Evolutionary conservation across 495 filamentous ascomycete genomes (phyloP).

Genomic region (Aspergillus olivimuriae): DNA sequence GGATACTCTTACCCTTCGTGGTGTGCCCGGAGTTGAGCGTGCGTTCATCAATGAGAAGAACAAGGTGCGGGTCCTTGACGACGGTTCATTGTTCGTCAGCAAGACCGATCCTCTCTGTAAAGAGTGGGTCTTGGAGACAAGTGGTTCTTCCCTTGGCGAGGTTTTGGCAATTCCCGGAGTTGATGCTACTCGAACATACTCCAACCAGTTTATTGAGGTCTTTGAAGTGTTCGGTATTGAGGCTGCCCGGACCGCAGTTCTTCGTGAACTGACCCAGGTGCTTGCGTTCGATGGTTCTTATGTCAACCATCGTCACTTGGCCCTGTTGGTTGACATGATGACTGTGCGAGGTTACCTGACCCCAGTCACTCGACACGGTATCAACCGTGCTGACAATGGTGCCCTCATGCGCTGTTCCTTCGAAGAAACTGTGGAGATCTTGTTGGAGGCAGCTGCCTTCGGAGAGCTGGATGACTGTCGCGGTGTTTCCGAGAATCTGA

Average conservation of each 20-base stretch:
- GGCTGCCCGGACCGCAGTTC: slow-evolving; percentile 75
- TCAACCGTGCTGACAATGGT: slow-evolving; percentile 96
- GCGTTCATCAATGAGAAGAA: slow-evolving; percentile 86
- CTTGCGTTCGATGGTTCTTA: slow-evolving; percentile 97
- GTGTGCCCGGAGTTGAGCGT: slow-evolving; percentile 78
- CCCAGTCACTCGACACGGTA: slow-evolving; percentile 95
- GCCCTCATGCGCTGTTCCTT: slow-evolving; percentile 99
- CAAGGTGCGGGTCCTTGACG: slow-evolving; percentile 52
- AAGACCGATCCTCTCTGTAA: slow-evolving; percentile 68
- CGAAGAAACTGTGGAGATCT: slow-evolving; percentile 97
- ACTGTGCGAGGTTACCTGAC: slow-evolving; percentile 88
- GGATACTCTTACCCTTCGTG: slow-evolving; percentile 82
- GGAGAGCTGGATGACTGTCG: slow-evolving; percentile 97
- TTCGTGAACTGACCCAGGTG: slow-evolving; percentile 83
- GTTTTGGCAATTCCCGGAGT: slow-evolving; percentile 85
- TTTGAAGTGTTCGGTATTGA: slow-evolving; percentile 95
- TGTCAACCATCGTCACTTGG: slow-evolving; percentile 96
- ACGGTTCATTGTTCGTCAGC: slow-evolving; percentile 61
- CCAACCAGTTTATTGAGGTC: slow-evolving; percentile 91
- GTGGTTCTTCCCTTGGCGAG: slow-evolving; percentile 73
- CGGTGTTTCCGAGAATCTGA: slow-evolving; percentile 97
- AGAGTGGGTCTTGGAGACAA: slow-evolving; percentile 94
- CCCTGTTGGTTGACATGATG: slow-evolving; percentile 97
- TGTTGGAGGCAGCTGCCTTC: slow-evolving; percentile 86
- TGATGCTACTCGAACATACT: slow-evolving; percentile 81